Evolutionary conservation across 768 basidiomycete genomes (phyloP).

Genomic region (Auriculariales sp.): DNA sequence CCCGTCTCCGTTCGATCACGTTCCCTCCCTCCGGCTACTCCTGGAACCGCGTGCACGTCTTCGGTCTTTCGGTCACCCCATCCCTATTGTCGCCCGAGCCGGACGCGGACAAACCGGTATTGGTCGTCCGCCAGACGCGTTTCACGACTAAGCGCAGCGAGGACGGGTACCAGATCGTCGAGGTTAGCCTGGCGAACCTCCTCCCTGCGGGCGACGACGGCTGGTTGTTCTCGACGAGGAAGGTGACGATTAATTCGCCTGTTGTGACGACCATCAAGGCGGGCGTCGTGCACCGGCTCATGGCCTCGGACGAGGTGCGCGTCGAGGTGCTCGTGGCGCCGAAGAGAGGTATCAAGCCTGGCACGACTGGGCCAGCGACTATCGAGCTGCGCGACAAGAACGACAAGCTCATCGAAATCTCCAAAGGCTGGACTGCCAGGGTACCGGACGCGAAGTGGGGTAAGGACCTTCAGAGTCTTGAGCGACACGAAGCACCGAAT

Average conservation of each 20-base stretch:
- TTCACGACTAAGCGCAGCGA: constrained; percentile 33
- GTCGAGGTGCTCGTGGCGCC: constrained; percentile 31
- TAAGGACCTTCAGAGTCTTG: constrained; percentile 20
- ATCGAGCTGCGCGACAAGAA: constrained; percentile 19
- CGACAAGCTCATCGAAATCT: constrained; percentile 22
- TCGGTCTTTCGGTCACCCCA: constrained; percentile 7
- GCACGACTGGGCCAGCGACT: constrained; percentile 5
- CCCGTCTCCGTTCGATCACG: constrained; percentile 27
- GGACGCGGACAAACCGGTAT: neutral
- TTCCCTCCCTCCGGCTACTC: neutral
- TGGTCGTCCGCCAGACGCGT: constrained; percentile 19
- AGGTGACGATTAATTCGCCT: constrained; percentile 8
- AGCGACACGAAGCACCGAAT: constrained; percentile 34
- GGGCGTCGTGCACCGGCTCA: constrained; percentile 30
- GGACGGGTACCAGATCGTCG: constrained; percentile 31
- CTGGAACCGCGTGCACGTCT: constrained; percentile 11
- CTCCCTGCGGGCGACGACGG: constrained; percentile 21
- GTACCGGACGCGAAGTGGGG: constrained; percentile 28
- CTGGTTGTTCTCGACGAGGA: constrained; percentile 14
- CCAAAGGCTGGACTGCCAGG: constrained; percentile 22
- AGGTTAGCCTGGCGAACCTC: constrained; percentile 38
- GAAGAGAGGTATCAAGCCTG: constrained; percentile 15
- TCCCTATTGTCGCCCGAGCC: neutral
- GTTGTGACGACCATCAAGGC: constrained; percentile 25
- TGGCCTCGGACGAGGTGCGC: constrained; percentile 34